phyloP scores from a whole-genome alignment of 2,329 filamentous ascomycete species.

The Claviceps purpurea region DNA sequence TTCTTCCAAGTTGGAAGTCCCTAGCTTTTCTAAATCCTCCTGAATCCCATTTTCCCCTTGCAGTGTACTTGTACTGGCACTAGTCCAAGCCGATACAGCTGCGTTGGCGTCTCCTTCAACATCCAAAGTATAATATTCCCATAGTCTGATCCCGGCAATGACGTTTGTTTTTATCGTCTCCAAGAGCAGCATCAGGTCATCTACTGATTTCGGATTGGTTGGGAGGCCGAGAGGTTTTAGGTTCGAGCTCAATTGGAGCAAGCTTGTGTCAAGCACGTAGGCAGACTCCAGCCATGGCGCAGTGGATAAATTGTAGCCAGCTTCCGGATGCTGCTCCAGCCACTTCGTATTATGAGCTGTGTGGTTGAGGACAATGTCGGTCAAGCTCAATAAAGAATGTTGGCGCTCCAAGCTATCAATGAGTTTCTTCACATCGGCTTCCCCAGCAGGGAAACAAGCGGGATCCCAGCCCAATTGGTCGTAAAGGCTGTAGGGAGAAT shows the following conservation, averaged over 20 bases:
- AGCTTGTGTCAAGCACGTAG: conserved; percentile 44
- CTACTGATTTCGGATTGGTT: conserved; percentile 52
- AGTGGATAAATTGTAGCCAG: conserved; percentile 86
- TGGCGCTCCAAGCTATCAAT: conserved; percentile 72
- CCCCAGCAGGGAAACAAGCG: conserved; percentile 67
- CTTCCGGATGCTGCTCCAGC: conserved; percentile 87
- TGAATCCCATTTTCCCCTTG: conserved; percentile 24
- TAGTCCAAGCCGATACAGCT: conserved; percentile 58
- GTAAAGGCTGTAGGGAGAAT: conserved; percentile 94
- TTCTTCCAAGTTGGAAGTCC: conserved; percentile 29
- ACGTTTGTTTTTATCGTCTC: conserved; percentile 70
- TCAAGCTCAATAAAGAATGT: conserved; percentile 74
- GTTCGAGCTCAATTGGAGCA: conserved; percentile 64
- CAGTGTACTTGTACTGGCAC: conserved; percentile 42
- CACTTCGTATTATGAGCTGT: conserved; percentile 92
- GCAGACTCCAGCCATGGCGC: conserved; percentile 65
- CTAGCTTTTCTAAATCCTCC: conserved; percentile 32
- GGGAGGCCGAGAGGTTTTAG: conserved; percentile 62
- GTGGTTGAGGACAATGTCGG: conserved; percentile 96
- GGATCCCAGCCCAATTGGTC: conserved; percentile 85
- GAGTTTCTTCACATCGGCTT: conserved; percentile 66
- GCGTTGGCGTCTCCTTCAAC: conserved; percentile 58
- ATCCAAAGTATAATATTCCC: conserved; percentile 87
- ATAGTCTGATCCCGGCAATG: conserved; percentile 63
- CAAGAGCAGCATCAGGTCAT: conserved; percentile 73